Base-by-base conservation (phyloP, 2,329 filamentous ascomycete genomes). In the Aspergillus neotritici region DNA sequence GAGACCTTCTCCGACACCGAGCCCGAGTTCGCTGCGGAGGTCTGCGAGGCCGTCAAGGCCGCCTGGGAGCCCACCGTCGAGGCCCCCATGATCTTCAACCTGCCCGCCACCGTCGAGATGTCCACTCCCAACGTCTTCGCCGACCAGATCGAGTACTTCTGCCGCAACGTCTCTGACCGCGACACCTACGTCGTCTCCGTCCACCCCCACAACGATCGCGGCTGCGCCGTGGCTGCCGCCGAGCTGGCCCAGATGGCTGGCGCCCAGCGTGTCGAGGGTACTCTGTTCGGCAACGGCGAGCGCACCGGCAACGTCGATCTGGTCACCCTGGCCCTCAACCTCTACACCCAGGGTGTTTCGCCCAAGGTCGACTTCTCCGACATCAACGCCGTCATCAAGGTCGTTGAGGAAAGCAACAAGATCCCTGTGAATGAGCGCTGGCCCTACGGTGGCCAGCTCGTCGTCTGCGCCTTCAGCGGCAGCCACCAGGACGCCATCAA, bases 401-500 rank as follows among this genome's bases (percentile, higher is more conserved):
- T 87, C 29, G 90, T 96, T 29, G 91, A 97, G 71, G 79, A 83
- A 50, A 90, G 86, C 73, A 97, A 87, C 70, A 96, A 96, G 76
- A 95, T 96, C 48, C 88, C 91, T 5, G 81, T 96, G 4, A 90
- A 95, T 61, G 84, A 86, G 40, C 82, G 91, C 52, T 87, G 87
- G 47, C 91, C 91, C 0, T 97, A 97, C 59, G 90, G 86, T 40
- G 91, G 90, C 21, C 86, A 87, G 58, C 78, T 96, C 53, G 89
- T 95, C n/a, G 85, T 91, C 17, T 93, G 85, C 62, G 89, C 90
- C 16, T 96, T 96, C 71, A 88, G 83, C 52, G 90, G 91, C 42
- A 88, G 83, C 17, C 91, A 97, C 66, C 90, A 97, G 68, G 90
- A 97, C 62, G 91, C 91, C 40, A 95, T 96, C 73, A 94, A 94